Evolutionary conservation across 129 eudicot species (phyloP).

Genomic region (Lactuca saligna): DNA sequence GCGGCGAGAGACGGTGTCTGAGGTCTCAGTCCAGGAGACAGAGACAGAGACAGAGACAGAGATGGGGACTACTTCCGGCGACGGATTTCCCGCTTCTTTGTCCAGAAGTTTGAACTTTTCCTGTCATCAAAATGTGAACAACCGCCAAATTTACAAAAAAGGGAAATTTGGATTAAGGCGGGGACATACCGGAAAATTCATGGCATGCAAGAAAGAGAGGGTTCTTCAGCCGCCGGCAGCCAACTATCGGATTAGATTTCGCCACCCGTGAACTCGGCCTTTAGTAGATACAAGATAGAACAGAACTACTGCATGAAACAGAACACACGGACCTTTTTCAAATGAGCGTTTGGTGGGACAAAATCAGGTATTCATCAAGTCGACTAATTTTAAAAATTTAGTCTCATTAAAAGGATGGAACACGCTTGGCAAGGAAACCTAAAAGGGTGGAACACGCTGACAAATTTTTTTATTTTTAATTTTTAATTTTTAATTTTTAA

Average conservation of each 20-base stretch:
- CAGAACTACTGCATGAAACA: too few species aligned
- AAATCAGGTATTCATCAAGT: too few species aligned
- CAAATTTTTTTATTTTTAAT: too few species aligned
- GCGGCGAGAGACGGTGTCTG: conserved; percentile 62
- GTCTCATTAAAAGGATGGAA: too few species aligned
- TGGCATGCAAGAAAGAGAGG: neutral
- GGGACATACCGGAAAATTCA: conserved; percentile 26
- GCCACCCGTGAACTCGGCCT: conserved; percentile 22
- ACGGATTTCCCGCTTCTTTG: conserved; percentile 35
- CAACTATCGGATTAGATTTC: conserved; percentile 8
- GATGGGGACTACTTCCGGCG: conserved; percentile 29
- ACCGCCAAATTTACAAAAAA: neutral
- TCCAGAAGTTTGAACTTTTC: conserved; percentile 46
- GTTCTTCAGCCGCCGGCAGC: conserved; percentile 5
- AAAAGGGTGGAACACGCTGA: too few species aligned
- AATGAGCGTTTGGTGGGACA: too few species aligned
- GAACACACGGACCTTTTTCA: too few species aligned
- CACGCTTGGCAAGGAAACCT: too few species aligned
- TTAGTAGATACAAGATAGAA: too few species aligned
- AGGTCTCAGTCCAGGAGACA: conserved; percentile 65
- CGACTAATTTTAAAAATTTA: too few species aligned
- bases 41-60: conserved; percentile 28
- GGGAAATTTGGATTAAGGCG: neutral
- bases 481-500: too few species aligned
- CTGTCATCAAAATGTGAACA: conserved; percentile 27